Evolutionary conservation across 257 asterid genomes (phyloP), one percentile per base, ranked within the genome.

Genomic region (Cinchona pubescens): DNA sequence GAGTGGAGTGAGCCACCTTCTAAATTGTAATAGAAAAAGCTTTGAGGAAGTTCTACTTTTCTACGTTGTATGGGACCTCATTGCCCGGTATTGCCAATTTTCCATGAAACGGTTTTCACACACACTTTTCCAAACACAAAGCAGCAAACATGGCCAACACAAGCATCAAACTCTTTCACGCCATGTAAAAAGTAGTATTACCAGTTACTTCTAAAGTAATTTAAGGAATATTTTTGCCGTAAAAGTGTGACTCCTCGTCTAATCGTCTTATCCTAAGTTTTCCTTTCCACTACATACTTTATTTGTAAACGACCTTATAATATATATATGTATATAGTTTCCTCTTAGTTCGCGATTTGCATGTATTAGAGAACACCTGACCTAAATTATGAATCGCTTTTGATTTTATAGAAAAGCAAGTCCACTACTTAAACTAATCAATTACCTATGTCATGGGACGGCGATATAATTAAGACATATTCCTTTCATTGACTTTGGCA

Each of bases 221-320:
- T 45, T 77, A 72, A 72, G 67, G 76, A 72, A 72, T 72, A 72
- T 72, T 53, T 30, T 53, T 9, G 80, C 27, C 76, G 66, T 69
- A 65, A 4, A 69, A 45, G 46, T 69, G 25, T 42, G 76, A 77
- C 66, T 69, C 55, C 38, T 37, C 30, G 32, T 35, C 55, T 68
- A 32, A 68, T 37, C 30, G 32, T 35, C 55, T 68, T 45, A 68
- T 69, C 64, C 16, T 69, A 55, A 55, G n/a, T n/a, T n/a, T n/a
- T 58, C 34, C 40, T 32, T 34, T 55, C 29, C 13, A 2, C 30
- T 4, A 9, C 62, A 56, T 7, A 25, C 62, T 56, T 71, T 35
- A 15, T 55, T 71, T 55, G 53, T n/a, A n/a, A 48, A 0, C 58
- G n/a, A 23, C 15, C 62, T 56, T 56, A 9, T 2, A 32, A 21